Conservation (phyloP, 805 yeast genomes). For the Wickerhamiella bombiphila region DNA sequence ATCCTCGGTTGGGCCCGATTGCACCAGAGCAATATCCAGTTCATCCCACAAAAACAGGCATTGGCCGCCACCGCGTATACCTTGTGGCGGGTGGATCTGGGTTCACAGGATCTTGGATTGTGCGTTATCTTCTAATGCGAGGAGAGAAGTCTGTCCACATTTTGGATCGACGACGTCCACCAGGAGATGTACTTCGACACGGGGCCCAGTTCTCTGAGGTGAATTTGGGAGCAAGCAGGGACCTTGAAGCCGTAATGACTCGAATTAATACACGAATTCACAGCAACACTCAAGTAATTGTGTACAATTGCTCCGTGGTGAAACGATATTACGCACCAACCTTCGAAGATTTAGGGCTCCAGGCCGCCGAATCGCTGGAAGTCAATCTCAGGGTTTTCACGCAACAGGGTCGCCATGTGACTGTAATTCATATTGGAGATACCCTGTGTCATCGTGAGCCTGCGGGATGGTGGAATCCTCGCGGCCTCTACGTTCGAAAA, state of each 20-base stretch:
- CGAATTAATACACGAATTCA: not conserved
- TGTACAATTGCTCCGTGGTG: constrained; percentile 17
- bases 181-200: constrained; percentile 17
- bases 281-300: constrained; percentile 7
- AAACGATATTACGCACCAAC: constrained; percentile 19
- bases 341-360: constrained; percentile 22
- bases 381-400: constrained; percentile 9
- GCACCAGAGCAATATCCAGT: not conserved
- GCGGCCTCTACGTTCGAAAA: constrained; percentile 4
- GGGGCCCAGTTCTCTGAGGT: constrained; percentile 13
- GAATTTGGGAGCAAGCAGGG: constrained; percentile 9
- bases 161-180: constrained; percentile 16
- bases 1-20: not conserved
- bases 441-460: constrained; percentile 16
- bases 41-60: not conserved
- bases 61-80: constrained; percentile 11
- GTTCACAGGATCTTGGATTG: constrained; percentile 22
- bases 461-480: constrained; percentile 11
- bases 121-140: constrained; percentile 19
- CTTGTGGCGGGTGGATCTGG: constrained; percentile 22
- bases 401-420: not conserved
- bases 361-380: constrained; percentile 12
- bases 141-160: constrained; percentile 15
- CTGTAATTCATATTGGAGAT: constrained; percentile 17
- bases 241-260: constrained; percentile 10